Percentiles rank a stretch among this genome's conserved stretches.
These are phyloP conservation scores for Hanseniaspora thailandica DNA, from an alignment of 805 yeast species.

Conservation along the genomic window DNA sequence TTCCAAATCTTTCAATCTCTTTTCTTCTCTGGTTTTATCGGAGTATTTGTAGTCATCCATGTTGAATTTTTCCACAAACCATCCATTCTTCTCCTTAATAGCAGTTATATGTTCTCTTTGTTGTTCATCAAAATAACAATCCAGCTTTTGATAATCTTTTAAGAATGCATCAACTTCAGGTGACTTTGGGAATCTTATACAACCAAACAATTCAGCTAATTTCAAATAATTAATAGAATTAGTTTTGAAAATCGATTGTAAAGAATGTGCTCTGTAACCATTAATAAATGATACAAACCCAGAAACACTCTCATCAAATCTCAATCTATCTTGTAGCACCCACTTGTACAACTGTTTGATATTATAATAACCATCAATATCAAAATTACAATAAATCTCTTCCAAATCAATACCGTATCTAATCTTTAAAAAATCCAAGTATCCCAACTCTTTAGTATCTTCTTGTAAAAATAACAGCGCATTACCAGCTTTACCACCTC, in stretches of 20 bases:
- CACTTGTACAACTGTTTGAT: slow-evolving; percentile 32
- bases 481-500: slow-evolving; percentile 75
- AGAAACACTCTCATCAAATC: slow-evolving; percentile 69
- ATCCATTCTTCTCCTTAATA: slow-evolving; percentile 35
- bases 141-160: slow-evolving; percentile 29
- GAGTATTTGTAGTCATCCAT: slow-evolving; percentile 56
- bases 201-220: slow-evolving; percentile 64
- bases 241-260: slow-evolving; percentile 75
- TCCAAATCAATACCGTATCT: slow-evolving; percentile 42
- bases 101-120: slow-evolving; percentile 25
- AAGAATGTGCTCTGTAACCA: slow-evolving; percentile 78
- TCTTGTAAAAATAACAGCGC: slow-evolving; percentile 63
- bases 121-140: slow-evolving; percentile 40
- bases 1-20: slow-evolving; percentile 48
- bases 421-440: slow-evolving; percentile 66
- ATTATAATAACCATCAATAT: slow-evolving; percentile 15
- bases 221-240: slow-evolving; percentile 59
- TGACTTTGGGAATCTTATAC: slow-evolving; percentile 81
- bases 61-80: slow-evolving; percentile 50
- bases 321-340: slow-evolving; percentile 60
- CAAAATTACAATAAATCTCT: slow-evolving; percentile 7
- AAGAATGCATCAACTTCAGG: slow-evolving; percentile 53
- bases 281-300: slow-evolving; percentile 75
- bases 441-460: slow-evolving; percentile 66
- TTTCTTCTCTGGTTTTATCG: slow-evolving; percentile 52